phyloP scores from a whole-genome alignment of 2,329 filamentous ascomycete genomes.

The Calycina marina region DNA sequence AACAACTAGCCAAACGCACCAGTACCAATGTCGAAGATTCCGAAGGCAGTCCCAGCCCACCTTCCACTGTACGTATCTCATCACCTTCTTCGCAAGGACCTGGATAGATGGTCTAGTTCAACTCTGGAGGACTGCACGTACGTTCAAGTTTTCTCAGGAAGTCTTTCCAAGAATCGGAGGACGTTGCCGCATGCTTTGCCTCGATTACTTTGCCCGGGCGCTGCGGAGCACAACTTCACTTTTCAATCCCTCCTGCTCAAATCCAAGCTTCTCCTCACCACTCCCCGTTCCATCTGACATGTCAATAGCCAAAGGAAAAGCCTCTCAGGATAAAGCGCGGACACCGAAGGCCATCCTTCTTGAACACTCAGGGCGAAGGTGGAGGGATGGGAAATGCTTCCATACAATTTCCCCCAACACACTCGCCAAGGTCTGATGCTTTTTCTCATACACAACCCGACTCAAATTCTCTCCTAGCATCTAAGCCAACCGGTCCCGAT shows the following conservation, averaged over 20 bases:
- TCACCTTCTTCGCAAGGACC: background rate
- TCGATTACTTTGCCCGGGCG: no score
- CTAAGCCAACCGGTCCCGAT: background rate
- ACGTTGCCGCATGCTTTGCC: no score
- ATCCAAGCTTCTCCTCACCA: no score
- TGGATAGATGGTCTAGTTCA: no score
- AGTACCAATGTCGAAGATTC: slow-evolving; percentile 64
- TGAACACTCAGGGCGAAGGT: slow-evolving; percentile 22
- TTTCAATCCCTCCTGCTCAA: no score
- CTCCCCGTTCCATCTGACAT: slow-evolving; percentile 7
- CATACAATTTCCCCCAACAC: slow-evolving; percentile 30
- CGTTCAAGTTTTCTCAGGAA: no score
- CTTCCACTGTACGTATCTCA: slow-evolving; percentile 48
- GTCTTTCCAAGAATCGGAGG: no score
- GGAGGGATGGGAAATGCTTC: slow-evolving; percentile 28
- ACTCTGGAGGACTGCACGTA: no score
- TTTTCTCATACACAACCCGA: slow-evolving; percentile 35
- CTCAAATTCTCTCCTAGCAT: slow-evolving; percentile 12
- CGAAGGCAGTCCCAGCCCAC: slow-evolving; percentile 66
- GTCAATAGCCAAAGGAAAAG: slow-evolving; percentile 58
- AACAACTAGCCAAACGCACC: slow-evolving; percentile 60
- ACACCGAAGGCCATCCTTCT: slow-evolving; percentile 44
- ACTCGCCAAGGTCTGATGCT: slow-evolving; percentile 36
- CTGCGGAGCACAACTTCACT: no score
- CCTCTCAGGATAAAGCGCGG: slow-evolving; percentile 61